These are phyloP conservation scores for Hypoxylon sp. DNA, from an alignment of 2,329 filamentous ascomycete genomes.

Conservation along the genomic window DNA sequence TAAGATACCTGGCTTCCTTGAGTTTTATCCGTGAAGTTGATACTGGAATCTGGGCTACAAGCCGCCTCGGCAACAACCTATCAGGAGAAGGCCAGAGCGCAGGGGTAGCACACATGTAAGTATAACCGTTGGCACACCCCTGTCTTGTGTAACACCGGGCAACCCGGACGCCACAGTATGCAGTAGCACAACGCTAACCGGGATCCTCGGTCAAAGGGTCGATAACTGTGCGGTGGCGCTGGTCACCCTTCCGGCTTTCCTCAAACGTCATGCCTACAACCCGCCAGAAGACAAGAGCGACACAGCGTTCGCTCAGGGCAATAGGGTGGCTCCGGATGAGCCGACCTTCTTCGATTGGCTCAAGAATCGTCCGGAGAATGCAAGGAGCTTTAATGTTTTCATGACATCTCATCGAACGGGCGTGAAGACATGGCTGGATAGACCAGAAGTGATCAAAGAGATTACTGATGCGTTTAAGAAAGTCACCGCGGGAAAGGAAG, in stretches of 20 bases:
- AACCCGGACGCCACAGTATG: constrained; percentile 15
- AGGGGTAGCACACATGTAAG: constrained; percentile 38
- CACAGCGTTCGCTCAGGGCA: constrained; percentile 38
- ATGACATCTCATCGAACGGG: constrained; percentile 37
- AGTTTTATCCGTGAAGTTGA: constrained; percentile 36
- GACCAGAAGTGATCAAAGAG: constrained; percentile 20
- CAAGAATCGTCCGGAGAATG: constrained; percentile 37
- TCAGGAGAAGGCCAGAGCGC: constrained; percentile 35
- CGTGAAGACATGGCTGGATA: constrained; percentile 31
- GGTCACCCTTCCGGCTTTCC: constrained; percentile 34
- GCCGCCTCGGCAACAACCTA: constrained; percentile 39
- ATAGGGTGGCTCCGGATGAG: constrained; percentile 32
- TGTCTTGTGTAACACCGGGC: not conserved
- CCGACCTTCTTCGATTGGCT: constrained; percentile 41
- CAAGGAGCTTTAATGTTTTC: constrained; percentile 34
- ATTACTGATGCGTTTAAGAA: constrained; percentile 33
- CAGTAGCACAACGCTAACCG: not conserved
- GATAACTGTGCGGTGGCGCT: constrained; percentile 32
- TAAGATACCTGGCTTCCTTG: constrained; percentile 38
- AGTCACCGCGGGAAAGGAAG: constrained; percentile 26
- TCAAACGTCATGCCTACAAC: constrained; percentile 32
- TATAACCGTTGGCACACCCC: not conserved
- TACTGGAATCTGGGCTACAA: constrained; percentile 37
- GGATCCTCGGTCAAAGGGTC: constrained; percentile 7
- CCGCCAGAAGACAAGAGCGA: constrained; percentile 24